Conservation (phyloP, 306 rosid species). For the Lathyrus sativus region DNA sequence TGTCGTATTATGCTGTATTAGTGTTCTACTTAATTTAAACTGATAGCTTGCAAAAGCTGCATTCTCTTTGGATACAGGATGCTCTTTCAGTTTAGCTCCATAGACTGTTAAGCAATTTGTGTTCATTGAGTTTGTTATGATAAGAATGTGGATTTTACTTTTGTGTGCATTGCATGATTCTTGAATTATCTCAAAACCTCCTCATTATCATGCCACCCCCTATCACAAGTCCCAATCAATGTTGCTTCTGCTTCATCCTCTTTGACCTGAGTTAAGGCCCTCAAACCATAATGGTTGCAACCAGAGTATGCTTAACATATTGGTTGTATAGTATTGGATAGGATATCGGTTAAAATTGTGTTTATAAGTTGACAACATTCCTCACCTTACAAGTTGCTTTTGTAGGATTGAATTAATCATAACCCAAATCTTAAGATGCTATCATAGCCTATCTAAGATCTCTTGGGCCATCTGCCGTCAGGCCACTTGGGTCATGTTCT, state of each 20-base stretch:
- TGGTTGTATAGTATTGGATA: too few relatives aligned
- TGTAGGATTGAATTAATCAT: too few relatives aligned
- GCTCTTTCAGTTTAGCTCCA: constrained; percentile 32
- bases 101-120: not conserved
- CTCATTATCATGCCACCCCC: not conserved
- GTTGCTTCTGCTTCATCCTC: not conserved
- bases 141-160: not conserved
- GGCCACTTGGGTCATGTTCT: too few relatives aligned
- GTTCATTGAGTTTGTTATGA: not conserved
- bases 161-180: not conserved
- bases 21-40: constrained; percentile 22
- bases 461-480: too few relatives aligned
- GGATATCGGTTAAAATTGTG: too few relatives aligned
- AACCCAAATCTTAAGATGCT: too few relatives aligned
- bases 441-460: too few relatives aligned
- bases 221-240: not conserved
- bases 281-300: not conserved
- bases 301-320: not conserved
- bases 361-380: too few relatives aligned
- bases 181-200: not conserved
- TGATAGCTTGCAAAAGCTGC: constrained; percentile 10
- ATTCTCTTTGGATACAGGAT: constrained; percentile 14
- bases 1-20: constrained; percentile 12
- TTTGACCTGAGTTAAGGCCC: not conserved
- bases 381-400: too few relatives aligned